A percentile compares a stretch with the other conserved stretches of the same genome.
Evolutionary conservation across 2,329 filamentous ascomycete genomes (phyloP).

Genomic region (Teratosphaeria destructans): DNA sequence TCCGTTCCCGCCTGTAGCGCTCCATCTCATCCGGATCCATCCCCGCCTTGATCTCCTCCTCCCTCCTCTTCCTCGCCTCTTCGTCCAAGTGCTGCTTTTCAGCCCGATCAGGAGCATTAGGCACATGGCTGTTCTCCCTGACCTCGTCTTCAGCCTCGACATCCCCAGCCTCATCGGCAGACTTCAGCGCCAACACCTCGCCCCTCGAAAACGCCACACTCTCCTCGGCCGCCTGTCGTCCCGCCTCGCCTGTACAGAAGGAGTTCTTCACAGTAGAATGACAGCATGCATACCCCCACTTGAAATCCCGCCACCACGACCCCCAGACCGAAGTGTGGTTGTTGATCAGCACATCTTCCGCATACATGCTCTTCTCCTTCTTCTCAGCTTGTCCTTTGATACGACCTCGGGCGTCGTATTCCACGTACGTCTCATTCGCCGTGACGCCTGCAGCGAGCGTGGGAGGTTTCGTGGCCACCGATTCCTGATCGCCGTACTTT

Average conservation of each 20-base stretch:
- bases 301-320: slow-evolving; percentile 92
- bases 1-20: slow-evolving; percentile 66
- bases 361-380: slow-evolving; percentile 77
- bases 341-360: slow-evolving; percentile 76
- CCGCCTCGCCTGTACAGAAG: slow-evolving; percentile 90
- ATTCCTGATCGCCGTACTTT: slow-evolving; percentile 67
- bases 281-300: slow-evolving; percentile 94
- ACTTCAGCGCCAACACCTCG: slow-evolving; percentile 30
- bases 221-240: slow-evolving; percentile 69
- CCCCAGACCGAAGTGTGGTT: slow-evolving; percentile 93
- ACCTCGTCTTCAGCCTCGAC: slow-evolving; percentile 13
- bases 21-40: slow-evolving; percentile 79
- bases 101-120: slow-evolving; percentile 32
- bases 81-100: slow-evolving; percentile 33
- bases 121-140: slow-evolving; percentile 21
- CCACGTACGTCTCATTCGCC: slow-evolving; percentile 78
- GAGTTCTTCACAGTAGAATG: slow-evolving; percentile 91
- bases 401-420: slow-evolving; percentile 83
- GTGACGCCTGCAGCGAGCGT: slow-evolving; percentile 55
- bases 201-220: slow-evolving; percentile 52
- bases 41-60: slow-evolving; percentile 68
- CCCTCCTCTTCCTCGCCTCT: slow-evolving; percentile 52
- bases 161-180: slow-evolving; percentile 21
- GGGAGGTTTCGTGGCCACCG: slow-evolving; percentile 44
- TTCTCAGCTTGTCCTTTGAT: slow-evolving; percentile 79